Percentiles rank a stretch among this genome's conserved stretches.
Conservation (phyloP, 305 asterid species). For the Fraxinus platypoda region DNA sequence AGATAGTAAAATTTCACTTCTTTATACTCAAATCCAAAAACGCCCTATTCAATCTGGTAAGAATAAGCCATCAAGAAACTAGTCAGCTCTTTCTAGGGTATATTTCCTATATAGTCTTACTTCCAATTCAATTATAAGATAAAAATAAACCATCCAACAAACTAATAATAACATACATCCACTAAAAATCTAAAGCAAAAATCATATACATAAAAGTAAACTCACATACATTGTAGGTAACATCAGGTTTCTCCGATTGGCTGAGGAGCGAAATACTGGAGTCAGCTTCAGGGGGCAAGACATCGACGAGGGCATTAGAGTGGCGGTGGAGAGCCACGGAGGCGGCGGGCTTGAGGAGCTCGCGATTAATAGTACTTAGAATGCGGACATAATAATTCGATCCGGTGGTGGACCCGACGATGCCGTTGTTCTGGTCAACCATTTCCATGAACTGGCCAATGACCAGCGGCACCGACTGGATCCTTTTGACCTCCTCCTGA, state of each 20-base stretch:
- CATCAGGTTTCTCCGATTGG: slow-evolving; percentile 91
- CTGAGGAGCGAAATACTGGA: slow-evolving; percentile 83
- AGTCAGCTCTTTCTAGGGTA: not conserved
- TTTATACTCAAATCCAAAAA: not conserved
- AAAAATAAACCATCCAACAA: not conserved
- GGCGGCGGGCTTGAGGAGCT: slow-evolving; percentile 78
- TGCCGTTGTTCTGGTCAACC: slow-evolving; percentile 82
- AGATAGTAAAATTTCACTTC: not conserved
- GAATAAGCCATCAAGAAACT: not conserved
- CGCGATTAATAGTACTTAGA: slow-evolving; percentile 77
- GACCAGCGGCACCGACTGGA: slow-evolving; percentile 85
- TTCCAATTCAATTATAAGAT: not conserved
- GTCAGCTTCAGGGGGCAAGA: slow-evolving; percentile 89
- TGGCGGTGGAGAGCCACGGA: slow-evolving; percentile 89
- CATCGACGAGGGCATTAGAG: slow-evolving; percentile 81
- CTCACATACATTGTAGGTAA: slow-evolving; percentile 53
- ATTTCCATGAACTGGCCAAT: slow-evolving; percentile 96
- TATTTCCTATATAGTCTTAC: not conserved
- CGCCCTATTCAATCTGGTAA: not conserved
- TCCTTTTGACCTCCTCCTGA: slow-evolving; percentile 88
- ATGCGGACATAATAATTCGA: slow-evolving; percentile 81
- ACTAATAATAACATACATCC: not conserved
- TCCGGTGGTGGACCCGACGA: slow-evolving; percentile 89
- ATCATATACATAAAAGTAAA: not conserved
- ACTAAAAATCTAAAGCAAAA: not conserved